Base-by-base conservation (phyloP, 2,329 filamentous ascomycete genomes). In the Monosporascus cannonballus region DNA sequence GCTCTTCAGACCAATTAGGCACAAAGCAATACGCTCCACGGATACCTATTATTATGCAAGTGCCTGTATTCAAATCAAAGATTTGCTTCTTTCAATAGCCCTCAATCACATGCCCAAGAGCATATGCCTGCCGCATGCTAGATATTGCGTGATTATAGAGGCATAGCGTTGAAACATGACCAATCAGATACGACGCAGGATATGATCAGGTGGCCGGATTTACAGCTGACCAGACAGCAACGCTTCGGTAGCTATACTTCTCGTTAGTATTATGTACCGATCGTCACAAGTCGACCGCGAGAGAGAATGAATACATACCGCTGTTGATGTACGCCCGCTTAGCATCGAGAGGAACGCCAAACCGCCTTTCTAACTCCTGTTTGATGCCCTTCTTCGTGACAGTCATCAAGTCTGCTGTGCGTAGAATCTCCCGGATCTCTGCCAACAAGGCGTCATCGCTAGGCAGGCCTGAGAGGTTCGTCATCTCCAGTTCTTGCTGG, bases 351-450 rank as follows among this genome's bases (percentile, higher is more conserved):
- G 85, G 83, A 57, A 96, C 85, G 56, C 89, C 89, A 66, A 99
- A 99, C 57, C 92, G 83, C 65, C 85, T 84, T 78, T 99, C 94
- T 53, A 99, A 75, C 75, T 99, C 94, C 61, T 83, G 74, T 80
- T 97, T 97, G 72, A 99, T 89, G 63, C 89, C 90, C 83, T 99
- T 99, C 84, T 99, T 99, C 60, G 94, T 99, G 44, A 99, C 90
- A 4, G 84, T 92, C 94, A 99, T 99, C 66, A 99, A 75, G 73
- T 99, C 94, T 2, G 91, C 92, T 14, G 88, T 95, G 61, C 86
- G 83, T 56, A 99, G 76, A 58, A 99, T 96, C 66, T 96, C 91
- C 49, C 94, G 83, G 63, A 99, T 99, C 78, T 99, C 94, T 0
- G 90, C 86, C 57, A 99, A 76, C 48, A 99, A 78, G 11, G 90